Conservation (phyloP, 495 filamentous ascomycete species). For the Neurospora sp. region DNA sequence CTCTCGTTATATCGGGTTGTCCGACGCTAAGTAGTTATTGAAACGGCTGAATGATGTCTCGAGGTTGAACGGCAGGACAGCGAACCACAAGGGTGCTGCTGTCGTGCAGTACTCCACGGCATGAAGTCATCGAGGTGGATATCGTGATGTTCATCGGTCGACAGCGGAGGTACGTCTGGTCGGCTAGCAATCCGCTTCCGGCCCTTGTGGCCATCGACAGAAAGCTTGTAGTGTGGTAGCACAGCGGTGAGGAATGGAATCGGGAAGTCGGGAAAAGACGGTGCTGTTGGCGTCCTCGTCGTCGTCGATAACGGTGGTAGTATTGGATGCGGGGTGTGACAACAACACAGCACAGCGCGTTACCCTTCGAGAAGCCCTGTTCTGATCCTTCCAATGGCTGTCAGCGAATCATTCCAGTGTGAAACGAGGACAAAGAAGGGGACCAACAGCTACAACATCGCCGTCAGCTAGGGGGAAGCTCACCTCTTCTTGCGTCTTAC, state of each 20-base stretch:
- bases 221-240: neutral
- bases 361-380: neutral
- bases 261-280: neutral
- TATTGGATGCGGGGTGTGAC: neutral
- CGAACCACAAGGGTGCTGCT: neutral
- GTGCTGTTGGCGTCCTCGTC: neutral
- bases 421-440: neutral
- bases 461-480: neutral
- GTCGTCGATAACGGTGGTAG: neutral
- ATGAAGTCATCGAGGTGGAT: neutral
- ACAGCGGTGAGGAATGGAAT: neutral
- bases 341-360: neutral
- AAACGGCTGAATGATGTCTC: neutral
- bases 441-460: neutral
- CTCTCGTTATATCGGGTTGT: neutral
- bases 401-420: neutral
- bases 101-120: neutral
- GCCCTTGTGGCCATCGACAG: neutral
- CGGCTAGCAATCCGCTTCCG: neutral
- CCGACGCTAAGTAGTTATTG: neutral
- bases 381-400: neutral
- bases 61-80: neutral
- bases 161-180: neutral
- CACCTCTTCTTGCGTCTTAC: neutral
- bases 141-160: neutral